Conservation (phyloP, 106 monocot species). For the Allium cepa region DNA sequence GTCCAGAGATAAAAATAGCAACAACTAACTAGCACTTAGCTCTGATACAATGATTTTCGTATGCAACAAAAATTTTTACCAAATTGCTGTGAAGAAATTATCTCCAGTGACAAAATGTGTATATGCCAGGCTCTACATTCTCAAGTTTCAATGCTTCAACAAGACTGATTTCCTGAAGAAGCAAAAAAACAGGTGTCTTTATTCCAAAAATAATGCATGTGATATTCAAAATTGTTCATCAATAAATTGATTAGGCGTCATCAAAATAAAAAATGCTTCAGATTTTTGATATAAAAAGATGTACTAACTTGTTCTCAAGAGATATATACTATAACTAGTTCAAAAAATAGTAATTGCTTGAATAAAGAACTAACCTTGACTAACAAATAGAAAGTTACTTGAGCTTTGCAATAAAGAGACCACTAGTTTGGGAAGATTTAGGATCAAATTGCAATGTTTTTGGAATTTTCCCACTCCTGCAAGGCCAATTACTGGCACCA, state of each 20-base stretch:
- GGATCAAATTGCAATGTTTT: slow-evolving; percentile 87
- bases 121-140: no score
- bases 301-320: no score
- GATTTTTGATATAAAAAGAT: no score
- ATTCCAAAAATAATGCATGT: no score
- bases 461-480: slow-evolving; percentile 58
- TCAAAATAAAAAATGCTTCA: no score
- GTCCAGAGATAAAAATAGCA: background rate
- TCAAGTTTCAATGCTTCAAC: no score
- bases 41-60: background rate
- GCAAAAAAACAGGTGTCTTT: no score
- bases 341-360: background rate
- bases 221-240: no score
- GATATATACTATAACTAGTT: no score
- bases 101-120: no score
- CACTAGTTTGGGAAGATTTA: slow-evolving; percentile 74
- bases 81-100: background rate
- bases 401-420: slow-evolving; percentile 81
- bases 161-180: no score
- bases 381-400: slow-evolving; percentile 28
- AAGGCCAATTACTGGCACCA: slow-evolving; percentile 56
- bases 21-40: background rate
- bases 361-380: slow-evolving; percentile 5
- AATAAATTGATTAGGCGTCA: no score
- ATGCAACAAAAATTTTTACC: background rate